Percentiles rank a stretch among this genome's conserved stretches.
phyloP scores from a whole-genome alignment of 2,329 filamentous ascomycete genomes.

The Tolypocladium amazonense region DNA sequence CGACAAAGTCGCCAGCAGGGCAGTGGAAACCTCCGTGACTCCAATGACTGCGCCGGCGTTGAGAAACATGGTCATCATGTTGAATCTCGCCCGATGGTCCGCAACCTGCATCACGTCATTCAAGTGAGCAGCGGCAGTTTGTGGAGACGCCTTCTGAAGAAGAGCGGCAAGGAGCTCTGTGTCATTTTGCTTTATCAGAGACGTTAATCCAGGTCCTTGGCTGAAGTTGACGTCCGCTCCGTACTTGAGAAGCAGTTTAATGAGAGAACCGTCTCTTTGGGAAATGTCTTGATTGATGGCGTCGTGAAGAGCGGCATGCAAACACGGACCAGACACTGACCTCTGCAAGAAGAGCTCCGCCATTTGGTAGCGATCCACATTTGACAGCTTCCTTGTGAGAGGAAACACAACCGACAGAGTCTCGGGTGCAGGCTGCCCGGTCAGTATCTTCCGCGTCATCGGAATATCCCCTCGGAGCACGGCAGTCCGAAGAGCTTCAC shows the following conservation, averaged over 20 bases:
- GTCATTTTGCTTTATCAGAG: slow-evolving; percentile 38
- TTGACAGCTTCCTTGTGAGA: slow-evolving; percentile 29
- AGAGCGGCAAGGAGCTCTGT: slow-evolving; percentile 32
- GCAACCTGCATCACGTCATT: slow-evolving; percentile 33
- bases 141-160: slow-evolving; percentile 33
- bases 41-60: slow-evolving; percentile 32
- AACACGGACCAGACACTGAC: slow-evolving; percentile 32
- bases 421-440: slow-evolving; percentile 32
- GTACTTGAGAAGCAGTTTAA: slow-evolving; percentile 39
- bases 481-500: slow-evolving; percentile 38
- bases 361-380: slow-evolving; percentile 34
- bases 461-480: slow-evolving; percentile 32
- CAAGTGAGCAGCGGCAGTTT: slow-evolving; percentile 37
- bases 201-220: slow-evolving; percentile 35
- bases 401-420: slow-evolving; percentile 40
- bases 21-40: slow-evolving; percentile 28
- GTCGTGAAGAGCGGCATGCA: slow-evolving; percentile 40
- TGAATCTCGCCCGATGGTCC: slow-evolving; percentile 29
- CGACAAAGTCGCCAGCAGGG: slow-evolving; percentile 30
- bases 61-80: slow-evolving; percentile 37
- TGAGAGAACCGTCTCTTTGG: slow-evolving; percentile 37
- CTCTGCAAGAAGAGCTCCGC: slow-evolving; percentile 38
- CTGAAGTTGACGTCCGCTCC: slow-evolving; percentile 45
- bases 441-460: slow-evolving; percentile 35
- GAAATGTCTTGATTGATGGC: slow-evolving; percentile 38